These are phyloP conservation scores for Prunus yedoensis DNA, from an alignment of 331 rosid genomes.

Conservation along the genomic window DNA sequence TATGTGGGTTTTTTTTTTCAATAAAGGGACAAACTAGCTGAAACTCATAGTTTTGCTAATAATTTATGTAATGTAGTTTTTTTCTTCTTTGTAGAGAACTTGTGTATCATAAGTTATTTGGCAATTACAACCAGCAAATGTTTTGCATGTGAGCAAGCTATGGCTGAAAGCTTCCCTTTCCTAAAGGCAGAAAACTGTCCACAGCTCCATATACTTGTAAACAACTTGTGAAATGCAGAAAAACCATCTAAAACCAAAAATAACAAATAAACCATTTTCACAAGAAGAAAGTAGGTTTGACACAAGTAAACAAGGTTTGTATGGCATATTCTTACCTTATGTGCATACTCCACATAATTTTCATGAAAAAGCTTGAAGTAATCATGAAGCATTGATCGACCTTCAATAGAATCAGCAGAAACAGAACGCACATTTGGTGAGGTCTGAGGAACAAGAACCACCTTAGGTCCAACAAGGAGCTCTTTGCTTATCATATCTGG, in stretches of 20 bases:
- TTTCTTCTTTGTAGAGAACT: no score
- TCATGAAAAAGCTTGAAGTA: slow-evolving; percentile 94
- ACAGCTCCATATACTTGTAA: background rate
- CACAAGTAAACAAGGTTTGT: slow-evolving; percentile 1
- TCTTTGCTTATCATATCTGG: slow-evolving; percentile 79
- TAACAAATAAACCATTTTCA: background rate
- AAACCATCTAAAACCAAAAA: background rate
- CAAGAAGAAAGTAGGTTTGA: background rate
- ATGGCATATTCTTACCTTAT: slow-evolving; percentile 57
- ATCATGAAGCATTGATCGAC: slow-evolving; percentile 83
- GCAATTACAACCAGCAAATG: no score
- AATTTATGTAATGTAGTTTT: no score
- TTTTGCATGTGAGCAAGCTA: no score
- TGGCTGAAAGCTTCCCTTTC: background rate
- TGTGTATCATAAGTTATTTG: no score
- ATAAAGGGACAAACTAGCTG: no score
- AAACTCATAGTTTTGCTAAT: no score
- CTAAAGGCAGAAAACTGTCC: background rate
- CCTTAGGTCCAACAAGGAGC: slow-evolving; percentile 81
- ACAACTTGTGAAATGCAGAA: background rate
- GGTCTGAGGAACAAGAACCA: slow-evolving; percentile 71
- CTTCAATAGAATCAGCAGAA: slow-evolving; percentile 91
- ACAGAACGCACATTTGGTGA: slow-evolving; percentile 71
- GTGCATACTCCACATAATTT: slow-evolving; percentile 92
- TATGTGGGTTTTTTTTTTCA: no score